Conservation (phyloP, 2,329 filamentous ascomycete genomes). For the Penicillium sclerotiorum region DNA sequence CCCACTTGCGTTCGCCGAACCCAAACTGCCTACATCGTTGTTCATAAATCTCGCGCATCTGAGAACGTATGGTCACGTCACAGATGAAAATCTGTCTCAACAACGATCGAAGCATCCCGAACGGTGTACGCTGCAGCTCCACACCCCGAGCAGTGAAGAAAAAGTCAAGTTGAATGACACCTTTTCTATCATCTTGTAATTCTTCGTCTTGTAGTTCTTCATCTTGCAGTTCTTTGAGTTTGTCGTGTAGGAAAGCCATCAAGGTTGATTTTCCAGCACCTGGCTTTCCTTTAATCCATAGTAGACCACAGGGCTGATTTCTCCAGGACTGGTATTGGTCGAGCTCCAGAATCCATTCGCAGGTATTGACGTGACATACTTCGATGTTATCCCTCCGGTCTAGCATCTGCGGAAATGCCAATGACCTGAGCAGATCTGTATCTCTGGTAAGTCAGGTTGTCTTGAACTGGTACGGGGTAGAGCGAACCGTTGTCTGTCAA, state of each 20-base stretch:
- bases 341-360: constrained; percentile 14
- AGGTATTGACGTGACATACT: constrained; percentile 6
- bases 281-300: constrained; percentile 28
- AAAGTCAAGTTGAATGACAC: constrained; percentile 12
- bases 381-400: constrained; percentile 2
- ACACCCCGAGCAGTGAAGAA: constrained; percentile 19
- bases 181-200: not conserved
- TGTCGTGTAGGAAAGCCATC: constrained; percentile 19
- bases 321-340: constrained; percentile 9
- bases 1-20: not conserved
- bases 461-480: not conserved
- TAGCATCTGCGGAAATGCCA: constrained; percentile 13
- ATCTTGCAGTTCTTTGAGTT: too few species aligned
- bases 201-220: too few species aligned
- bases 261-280: constrained; percentile 26
- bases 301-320: constrained; percentile 3
- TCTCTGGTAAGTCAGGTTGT: not conserved
- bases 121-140: constrained; percentile 13
- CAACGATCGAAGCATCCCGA: constrained; percentile 19
- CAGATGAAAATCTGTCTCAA: constrained; percentile 15
- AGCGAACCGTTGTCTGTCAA: not conserved
- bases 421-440: constrained; percentile 1
- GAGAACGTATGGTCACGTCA: constrained; percentile 3
- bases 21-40: constrained; percentile 5
- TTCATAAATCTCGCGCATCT: constrained; percentile 2